phyloP scores from a whole-genome alignment of 129 eudicot species.

The Apium graveolens region DNA sequence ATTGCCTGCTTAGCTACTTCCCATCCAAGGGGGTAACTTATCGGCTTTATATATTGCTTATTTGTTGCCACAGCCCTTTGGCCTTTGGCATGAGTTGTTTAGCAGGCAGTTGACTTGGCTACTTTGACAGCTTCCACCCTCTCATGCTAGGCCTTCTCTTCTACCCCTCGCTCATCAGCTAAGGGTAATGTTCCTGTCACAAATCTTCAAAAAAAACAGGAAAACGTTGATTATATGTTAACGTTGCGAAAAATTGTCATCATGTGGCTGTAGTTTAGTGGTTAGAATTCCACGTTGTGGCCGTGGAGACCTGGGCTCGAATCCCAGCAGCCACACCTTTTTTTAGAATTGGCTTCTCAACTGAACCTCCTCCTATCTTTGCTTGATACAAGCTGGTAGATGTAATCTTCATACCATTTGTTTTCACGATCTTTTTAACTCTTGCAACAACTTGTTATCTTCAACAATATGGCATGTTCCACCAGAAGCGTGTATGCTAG shows the following conservation, averaged over 20 bases:
- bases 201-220: too few species aligned
- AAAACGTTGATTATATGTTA: too few species aligned
- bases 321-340: conserved; percentile 96
- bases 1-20: neutral
- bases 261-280: conserved; percentile 11
- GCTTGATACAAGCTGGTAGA: too few species aligned
- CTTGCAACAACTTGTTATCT: too few species aligned
- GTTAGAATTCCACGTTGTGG: conserved; percentile 15
- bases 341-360: too few species aligned
- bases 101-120: conserved; percentile 17
- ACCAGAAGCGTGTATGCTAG: too few species aligned
- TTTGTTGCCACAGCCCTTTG: neutral
- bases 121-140: conserved; percentile 13
- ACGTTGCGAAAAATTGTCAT: too few species aligned
- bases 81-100: neutral
- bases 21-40: neutral
- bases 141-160: conserved; percentile 16
- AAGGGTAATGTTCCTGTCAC: neutral
- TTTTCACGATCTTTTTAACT: too few species aligned
- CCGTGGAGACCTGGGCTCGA: conserved; percentile 99
- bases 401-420: too few species aligned
- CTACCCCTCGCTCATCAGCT: neutral
- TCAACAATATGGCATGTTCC: too few species aligned
- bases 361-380: too few species aligned
- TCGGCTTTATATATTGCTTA: neutral